Base-by-base conservation (phyloP, 495 filamentous ascomycete species). In the Cercophora samala region DNA sequence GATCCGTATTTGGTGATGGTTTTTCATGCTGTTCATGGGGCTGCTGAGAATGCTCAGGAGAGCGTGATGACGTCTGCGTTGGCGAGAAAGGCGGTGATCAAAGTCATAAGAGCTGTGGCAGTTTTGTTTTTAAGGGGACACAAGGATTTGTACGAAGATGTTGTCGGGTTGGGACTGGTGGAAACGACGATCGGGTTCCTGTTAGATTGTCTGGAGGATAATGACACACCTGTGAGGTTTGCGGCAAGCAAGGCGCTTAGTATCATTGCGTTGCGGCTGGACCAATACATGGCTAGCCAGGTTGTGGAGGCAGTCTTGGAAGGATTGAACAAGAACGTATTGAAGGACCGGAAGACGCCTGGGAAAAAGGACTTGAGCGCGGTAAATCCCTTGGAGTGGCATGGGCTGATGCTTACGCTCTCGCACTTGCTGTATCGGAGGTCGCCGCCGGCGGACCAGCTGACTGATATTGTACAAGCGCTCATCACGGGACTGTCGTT, bases 231-330 rank as follows among this genome's bases (percentile, higher is more conserved):
- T 6, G 92, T 98, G 29, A 83, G 95, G 51, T 86, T 96, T 75
- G 90, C 94, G 42, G 91, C 94, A 11, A 96, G 92, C 77, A 99
- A 99, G 78, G 90, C 93, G 17, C 84, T 98, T 59, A 96, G 92
- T 68, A 84, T 96, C 26, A 87, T 98, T 68, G 88, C 93, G 0
- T 78, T 91, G 62, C 91, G 90, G 70, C 78, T 99, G 4, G 86
- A 93, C 29, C 73, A 86, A 0, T 89, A 89, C 15, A 93, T 97
- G 88, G 92, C 89, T 0, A 83, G 85, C 0, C 89, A 97, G 62
- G 88, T 98, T 19, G 88, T 97, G 23, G 91, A 97, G 66, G 92
- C 92, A 0, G 87, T 97, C 32, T 84, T 95, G 62, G 87, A 86
- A 11, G 86, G 84, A 1, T 80, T 97, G 29, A 86, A 90, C 56